Base-by-base conservation (phyloP, 768 basidiomycete genomes). In the Boletus patriciae region DNA sequence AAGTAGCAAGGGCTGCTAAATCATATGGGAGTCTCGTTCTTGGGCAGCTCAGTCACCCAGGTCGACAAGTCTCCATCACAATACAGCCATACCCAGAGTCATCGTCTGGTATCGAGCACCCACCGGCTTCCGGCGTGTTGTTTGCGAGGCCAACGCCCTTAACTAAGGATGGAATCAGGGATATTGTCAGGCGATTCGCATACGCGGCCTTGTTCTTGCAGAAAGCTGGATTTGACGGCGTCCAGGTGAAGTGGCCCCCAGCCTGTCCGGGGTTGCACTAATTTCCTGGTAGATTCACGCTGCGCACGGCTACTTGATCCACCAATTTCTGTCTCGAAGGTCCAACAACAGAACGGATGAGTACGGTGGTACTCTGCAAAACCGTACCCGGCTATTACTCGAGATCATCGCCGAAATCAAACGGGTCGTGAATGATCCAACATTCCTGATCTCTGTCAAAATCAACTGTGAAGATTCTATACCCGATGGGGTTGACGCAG, bases 141-240 rank as follows among this genome's bases (percentile, higher is more conserved):
- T 72, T 74, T 41, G 69, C 69, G 33, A 50, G 66, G 46, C 71
- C 71, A 12, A 64, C 62, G 3, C 73, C 77, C 1, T 66, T 86
- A 36, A 81, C 79, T 0, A 68, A 66, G 0, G 67, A 64, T 0
- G 85, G 85, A 46, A 80, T 86, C 47, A 62, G 72, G 41, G 79
- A 84, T 52, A 80, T 81, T 54, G 67, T 80, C 21, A 34, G 71
- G n/a, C 69, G 79, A 12, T 88, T 80, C 61, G 80, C 75, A 6
- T 70, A 75, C 15, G 84, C 83, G 2, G 85, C 87, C 4, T 72
- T 72, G 27, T 83, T 83, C 12, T 74, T 86, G 11, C 63, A 75
- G 45, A 61, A 64, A 21, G 86, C 87, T 27, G 87, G 85, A 0
- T 90, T 90, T 59, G 88, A 90, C 57, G 89, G 87, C 15, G 74